A percentile compares a stretch with the other conserved stretches of the same genome.
phyloP scores from a whole-genome alignment of 192 early-diverging fungal species.

The Martensiomyces pterosporus region DNA sequence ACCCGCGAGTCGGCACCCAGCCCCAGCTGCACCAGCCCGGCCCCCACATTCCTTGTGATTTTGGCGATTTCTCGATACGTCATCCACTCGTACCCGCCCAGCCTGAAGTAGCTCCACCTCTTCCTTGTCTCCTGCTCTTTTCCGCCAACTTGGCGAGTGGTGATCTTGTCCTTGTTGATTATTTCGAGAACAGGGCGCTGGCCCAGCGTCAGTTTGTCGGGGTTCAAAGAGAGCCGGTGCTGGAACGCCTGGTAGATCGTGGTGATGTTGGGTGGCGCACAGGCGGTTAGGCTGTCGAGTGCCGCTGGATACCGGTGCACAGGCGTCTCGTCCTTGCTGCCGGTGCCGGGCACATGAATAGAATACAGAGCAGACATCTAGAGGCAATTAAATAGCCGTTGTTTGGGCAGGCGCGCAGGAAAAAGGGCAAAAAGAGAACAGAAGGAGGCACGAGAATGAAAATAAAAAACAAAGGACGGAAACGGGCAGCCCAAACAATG shows the following conservation, averaged over 20 bases:
- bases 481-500: too few relatives aligned
- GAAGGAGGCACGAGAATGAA: too few relatives aligned
- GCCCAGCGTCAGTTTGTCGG: slow-evolving; percentile 64
- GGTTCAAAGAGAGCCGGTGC: slow-evolving; percentile 54
- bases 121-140: slow-evolving; percentile 63
- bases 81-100: slow-evolving; percentile 77
- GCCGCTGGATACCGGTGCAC: slow-evolving; percentile 32
- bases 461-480: not conserved
- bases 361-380: too few relatives aligned
- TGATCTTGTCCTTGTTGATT: slow-evolving; percentile 70
- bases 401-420: not conserved
- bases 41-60: slow-evolving; percentile 56
- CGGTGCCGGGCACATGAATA: slow-evolving; percentile 11
- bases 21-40: slow-evolving; percentile 70
- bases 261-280: slow-evolving; percentile 43
- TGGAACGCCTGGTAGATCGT: slow-evolving; percentile 72
- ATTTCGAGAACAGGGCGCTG: slow-evolving; percentile 60
- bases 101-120: slow-evolving; percentile 77
- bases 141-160: slow-evolving; percentile 58
- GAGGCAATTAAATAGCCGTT: too few relatives aligned
- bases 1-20: slow-evolving; percentile 46
- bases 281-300: slow-evolving; percentile 9
- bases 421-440: too few relatives aligned
- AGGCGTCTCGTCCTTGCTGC: slow-evolving; percentile 15
- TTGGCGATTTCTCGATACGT: slow-evolving; percentile 68